phyloP scores from a whole-genome alignment of 805 yeast species.

The Cyberlindnera veronae region DNA sequence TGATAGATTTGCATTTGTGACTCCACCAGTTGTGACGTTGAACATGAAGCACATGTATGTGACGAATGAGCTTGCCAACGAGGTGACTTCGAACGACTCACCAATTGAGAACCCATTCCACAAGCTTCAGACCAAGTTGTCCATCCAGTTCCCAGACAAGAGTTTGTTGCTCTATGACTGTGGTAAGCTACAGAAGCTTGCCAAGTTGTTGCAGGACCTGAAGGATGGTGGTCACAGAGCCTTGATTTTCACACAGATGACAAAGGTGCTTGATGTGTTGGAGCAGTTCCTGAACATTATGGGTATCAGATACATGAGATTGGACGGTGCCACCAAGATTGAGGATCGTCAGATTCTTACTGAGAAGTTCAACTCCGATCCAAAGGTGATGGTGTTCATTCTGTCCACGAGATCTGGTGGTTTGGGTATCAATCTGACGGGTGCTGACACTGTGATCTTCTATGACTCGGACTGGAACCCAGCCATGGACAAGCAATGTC shows the following conservation, averaged over 20 bases:
- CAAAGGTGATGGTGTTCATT: slow-evolving; percentile 84
- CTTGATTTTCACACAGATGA: slow-evolving; percentile 96
- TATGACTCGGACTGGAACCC: slow-evolving; percentile 99
- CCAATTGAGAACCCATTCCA: slow-evolving; percentile 56
- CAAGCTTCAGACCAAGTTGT: slow-evolving; percentile 75
- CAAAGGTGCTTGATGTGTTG: slow-evolving; percentile 87
- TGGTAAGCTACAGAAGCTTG: slow-evolving; percentile 89
- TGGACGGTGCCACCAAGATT: slow-evolving; percentile 96
- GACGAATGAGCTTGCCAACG: slow-evolving; percentile 34
- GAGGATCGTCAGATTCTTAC: slow-evolving; percentile 95
- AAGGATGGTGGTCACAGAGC: slow-evolving; percentile 90
- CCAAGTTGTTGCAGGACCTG: slow-evolving; percentile 68
- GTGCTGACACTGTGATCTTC: slow-evolving; percentile 97
- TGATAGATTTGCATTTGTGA: slow-evolving; percentile 78
- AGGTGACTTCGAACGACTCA: slow-evolving; percentile 30
- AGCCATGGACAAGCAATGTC: slow-evolving; percentile 99
- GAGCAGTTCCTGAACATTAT: slow-evolving; percentile 92
- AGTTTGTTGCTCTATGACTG: slow-evolving; percentile 90
- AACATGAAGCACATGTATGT: slow-evolving; percentile 57
- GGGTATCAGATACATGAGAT: slow-evolving; percentile 90
- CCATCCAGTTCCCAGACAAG: slow-evolving; percentile 96
- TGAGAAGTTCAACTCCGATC: slow-evolving; percentile 86
- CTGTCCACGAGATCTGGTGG: slow-evolving; percentile 97
- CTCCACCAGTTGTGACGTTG: slow-evolving; percentile 80
- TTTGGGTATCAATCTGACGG: slow-evolving; percentile 93